Evolutionary conservation across 495 filamentous ascomycete genomes (phyloP), one percentile per base, ranked within the genome.

Genomic region (Lophiotrema nucula): DNA sequence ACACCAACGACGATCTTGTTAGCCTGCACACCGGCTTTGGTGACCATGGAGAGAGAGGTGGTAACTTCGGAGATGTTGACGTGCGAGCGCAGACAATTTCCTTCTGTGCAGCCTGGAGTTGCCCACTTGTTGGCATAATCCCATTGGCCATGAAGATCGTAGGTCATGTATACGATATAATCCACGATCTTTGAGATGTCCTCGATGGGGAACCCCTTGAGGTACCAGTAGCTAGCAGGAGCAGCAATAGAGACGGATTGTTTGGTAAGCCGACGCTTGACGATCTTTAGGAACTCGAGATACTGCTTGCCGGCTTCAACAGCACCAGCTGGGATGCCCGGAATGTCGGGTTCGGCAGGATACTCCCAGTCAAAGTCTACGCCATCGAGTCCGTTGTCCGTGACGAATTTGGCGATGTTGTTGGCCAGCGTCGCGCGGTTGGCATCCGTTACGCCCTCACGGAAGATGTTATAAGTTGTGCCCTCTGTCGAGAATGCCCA

Each of bases 291-390:
- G 51, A 74, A 74, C 0, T 4, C 39, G 13, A 66, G 50, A 35
- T 74, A 78, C 42, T 71, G 66, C 1, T 47, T 16, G 15, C 67
- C 71, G n/a, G 73, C 70, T 12, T 55, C 52, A 0, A 13, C 5
- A 15, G 21, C 46, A 2, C 66, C 72, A 0, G 65, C 4, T 4
- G 71, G 71, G 11, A 73, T 68, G 2, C 70, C 72, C 1, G 63
- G 67, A 48, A 77, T 72, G 51, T 79, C 76, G 0, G 71, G 63
- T 35, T 24, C 47, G 10, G 57, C 67, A 18, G 68, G 66, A 53
- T 74, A 77, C 49, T 77, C 73, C 73, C 72, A 77, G 44, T 75
- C 74, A 47, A 73, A 62, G 42, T 77, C 72, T 3, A 75, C 41
- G 0, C 74, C 74, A 53, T 76, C 74, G 0, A 77, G 41, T 16